phyloP scores from a whole-genome alignment of 139 green algal genomes.

The Micromonas pusilla region DNA sequence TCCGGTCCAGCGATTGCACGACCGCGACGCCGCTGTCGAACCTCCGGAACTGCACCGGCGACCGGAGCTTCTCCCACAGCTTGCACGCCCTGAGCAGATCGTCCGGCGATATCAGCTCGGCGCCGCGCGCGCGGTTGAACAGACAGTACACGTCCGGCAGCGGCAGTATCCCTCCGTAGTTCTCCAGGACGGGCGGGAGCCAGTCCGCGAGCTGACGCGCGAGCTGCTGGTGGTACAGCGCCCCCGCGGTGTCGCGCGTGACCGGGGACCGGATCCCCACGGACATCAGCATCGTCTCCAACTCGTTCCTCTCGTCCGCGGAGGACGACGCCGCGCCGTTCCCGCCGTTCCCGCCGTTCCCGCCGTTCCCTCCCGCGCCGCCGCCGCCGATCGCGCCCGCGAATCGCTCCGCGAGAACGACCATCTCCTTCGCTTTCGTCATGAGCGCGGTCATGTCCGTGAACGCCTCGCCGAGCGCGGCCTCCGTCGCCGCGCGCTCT shows the following conservation, averaged over 20 bases:
- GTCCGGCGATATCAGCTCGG: conserved; percentile 87
- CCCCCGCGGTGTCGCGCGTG: conserved; percentile 71
- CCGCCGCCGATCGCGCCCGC: conserved; percentile 17
- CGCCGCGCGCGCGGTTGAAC: conserved; percentile 84
- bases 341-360: neutral
- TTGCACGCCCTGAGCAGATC: conserved; percentile 68
- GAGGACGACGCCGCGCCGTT: conserved; percentile 22
- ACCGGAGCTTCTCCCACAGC: conserved; percentile 30
- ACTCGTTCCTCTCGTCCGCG: conserved; percentile 58
- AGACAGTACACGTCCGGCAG: conserved; percentile 91
- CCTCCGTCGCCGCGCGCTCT: neutral
- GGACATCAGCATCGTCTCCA: conserved; percentile 66
- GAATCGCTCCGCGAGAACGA: conserved; percentile 69
- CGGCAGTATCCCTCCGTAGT: conserved; percentile 84
- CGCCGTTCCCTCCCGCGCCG: neutral
- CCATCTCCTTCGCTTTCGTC: conserved; percentile 69
- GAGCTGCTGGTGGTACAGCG: conserved; percentile 77
- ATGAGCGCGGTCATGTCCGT: conserved; percentile 68
- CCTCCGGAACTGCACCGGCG: neutral
- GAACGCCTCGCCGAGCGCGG: conserved; percentile 46
- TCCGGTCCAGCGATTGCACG: neutral
- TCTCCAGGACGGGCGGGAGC: conserved; percentile 53
- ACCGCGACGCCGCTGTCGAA: conserved; percentile 14
- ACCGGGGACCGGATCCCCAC: conserved; percentile 84
- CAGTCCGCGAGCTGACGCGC: conserved; percentile 51